These are phyloP conservation scores for Jasminum sambac DNA, from an alignment of 257 asterid genomes.

Conservation along the genomic window DNA sequence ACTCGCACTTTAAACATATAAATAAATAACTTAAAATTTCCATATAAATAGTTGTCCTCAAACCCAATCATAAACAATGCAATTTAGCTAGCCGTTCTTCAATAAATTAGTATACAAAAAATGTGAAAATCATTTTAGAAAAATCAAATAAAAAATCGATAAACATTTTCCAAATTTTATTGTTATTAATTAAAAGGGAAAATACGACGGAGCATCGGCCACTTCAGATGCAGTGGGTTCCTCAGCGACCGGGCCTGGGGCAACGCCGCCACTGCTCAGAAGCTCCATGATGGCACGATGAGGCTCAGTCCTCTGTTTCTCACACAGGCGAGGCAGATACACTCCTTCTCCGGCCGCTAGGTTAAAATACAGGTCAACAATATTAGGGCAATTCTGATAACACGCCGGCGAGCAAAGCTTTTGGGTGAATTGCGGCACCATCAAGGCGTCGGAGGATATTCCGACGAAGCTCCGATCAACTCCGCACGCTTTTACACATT, in stretches of 20 bases:
- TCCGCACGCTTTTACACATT: conserved; percentile 69
- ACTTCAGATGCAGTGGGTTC: background rate
- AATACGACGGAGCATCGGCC: background rate
- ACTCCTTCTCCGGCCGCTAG: conserved; percentile 89
- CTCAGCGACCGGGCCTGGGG: background rate
- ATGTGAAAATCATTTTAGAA: background rate
- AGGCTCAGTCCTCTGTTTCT: conserved; percentile 51
- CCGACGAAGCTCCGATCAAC: conserved; percentile 64
- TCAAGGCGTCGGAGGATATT: conserved; percentile 71
- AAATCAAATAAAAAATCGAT: background rate
- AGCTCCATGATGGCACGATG: conserved; percentile 66
- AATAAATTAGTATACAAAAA: background rate
- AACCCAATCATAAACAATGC: background rate
- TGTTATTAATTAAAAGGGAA: background rate
- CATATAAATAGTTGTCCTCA: background rate
- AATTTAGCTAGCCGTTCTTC: background rate
- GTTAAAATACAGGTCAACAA: conserved; percentile 76
- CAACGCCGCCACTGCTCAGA: conserved; percentile 56
- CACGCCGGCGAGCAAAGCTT: conserved; percentile 70
- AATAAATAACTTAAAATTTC: background rate
- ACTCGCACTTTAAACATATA: background rate
- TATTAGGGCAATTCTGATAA: conserved; percentile 74
- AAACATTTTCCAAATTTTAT: background rate
- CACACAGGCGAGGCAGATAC: conserved; percentile 61
- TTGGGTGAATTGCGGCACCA: conserved; percentile 48